A percentile compares a stretch with the other conserved stretches of the same genome.
Evolutionary conservation across 73 alveolate species (phyloP).

Genomic region (Blepharisma japonicum): DNA sequence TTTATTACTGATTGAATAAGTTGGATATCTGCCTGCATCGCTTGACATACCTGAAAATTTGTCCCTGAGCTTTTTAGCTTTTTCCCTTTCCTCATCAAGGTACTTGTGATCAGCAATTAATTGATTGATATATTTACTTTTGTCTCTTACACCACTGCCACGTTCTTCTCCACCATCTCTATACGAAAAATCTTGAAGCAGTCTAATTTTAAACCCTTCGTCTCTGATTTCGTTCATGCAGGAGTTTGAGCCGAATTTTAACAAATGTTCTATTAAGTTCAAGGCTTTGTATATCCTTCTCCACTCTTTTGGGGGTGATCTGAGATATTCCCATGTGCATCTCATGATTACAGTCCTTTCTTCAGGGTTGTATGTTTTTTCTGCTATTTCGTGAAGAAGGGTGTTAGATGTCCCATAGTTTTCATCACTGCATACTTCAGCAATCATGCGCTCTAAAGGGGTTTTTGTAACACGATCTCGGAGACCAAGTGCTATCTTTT

Average conservation of each 20-base stretch:
- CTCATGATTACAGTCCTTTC: slow-evolving; percentile 46
- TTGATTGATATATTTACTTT: slow-evolving; percentile 38
- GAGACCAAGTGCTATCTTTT: background rate
- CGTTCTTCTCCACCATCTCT: slow-evolving; percentile 44
- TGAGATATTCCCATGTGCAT: slow-evolving; percentile 48
- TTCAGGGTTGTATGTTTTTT: slow-evolving; percentile 20
- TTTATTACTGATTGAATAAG: too few relatives aligned
- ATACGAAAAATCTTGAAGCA: slow-evolving; percentile 51
- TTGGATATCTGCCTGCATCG: slow-evolving; percentile 17
- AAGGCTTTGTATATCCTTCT: slow-evolving; percentile 53
- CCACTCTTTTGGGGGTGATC: slow-evolving; percentile 66
- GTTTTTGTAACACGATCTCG: background rate
- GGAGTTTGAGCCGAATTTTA: slow-evolving; percentile 63
- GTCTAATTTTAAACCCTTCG: slow-evolving; percentile 50
- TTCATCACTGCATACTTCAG: slow-evolving; percentile 22
- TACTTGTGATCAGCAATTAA: slow-evolving; percentile 44
- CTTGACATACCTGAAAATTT: slow-evolving; percentile 50
- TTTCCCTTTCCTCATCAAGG: slow-evolving; percentile 57
- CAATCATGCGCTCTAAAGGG: background rate
- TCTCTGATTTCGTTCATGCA: slow-evolving; percentile 56
- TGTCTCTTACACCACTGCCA: slow-evolving; percentile 47
- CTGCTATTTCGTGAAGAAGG: slow-evolving; percentile 17
- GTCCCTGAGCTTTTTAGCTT: slow-evolving; percentile 54
- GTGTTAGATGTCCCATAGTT: background rate
- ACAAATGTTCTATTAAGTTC: slow-evolving; percentile 51